Conservation (phyloP, 1,284 basidiomycete species). For the Leccinum huronense region DNA sequence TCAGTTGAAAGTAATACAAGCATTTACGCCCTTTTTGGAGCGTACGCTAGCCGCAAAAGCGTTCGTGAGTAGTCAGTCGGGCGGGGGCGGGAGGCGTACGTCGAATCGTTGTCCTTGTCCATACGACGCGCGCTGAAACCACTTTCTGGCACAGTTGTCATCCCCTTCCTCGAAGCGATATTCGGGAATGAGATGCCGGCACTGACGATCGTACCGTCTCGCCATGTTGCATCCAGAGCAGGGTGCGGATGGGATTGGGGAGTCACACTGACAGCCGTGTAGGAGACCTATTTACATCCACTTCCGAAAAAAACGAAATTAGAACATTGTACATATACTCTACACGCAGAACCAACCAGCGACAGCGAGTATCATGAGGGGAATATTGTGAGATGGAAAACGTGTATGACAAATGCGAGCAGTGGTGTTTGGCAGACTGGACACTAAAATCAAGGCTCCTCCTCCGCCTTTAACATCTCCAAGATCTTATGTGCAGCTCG, state of each 20-base stretch:
- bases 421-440: conserved; percentile 6
- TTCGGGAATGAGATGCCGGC: conserved; percentile 36
- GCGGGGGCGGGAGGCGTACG: conserved; percentile 16
- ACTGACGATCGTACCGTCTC: conserved; percentile 57
- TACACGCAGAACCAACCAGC: conserved; percentile 10
- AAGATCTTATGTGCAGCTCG: conserved; percentile 76
- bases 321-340: neutral
- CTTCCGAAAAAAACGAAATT: neutral
- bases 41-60: conserved; percentile 28
- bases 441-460: conserved; percentile 39
- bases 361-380: conserved; percentile 6
- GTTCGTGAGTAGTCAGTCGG: conserved; percentile 22
- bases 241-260: conserved; percentile 57
- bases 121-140: conserved; percentile 5
- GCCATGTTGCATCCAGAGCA: conserved; percentile 42
- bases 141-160: conserved; percentile 13
- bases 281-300: neutral
- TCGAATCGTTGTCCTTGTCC: conserved; percentile 7
- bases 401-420: conserved; percentile 14
- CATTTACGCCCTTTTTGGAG: conserved; percentile 22
- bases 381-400: conserved; percentile 7
- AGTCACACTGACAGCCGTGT: conserved; percentile 41
- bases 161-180: conserved; percentile 21
- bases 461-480: conserved; percentile 55
- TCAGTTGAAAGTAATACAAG: conserved; percentile 29